Evolutionary conservation across 2,329 filamentous ascomycete species (phyloP), one percentile per base, ranked within the genome.

Genomic region (Beauveria asiatica): DNA sequence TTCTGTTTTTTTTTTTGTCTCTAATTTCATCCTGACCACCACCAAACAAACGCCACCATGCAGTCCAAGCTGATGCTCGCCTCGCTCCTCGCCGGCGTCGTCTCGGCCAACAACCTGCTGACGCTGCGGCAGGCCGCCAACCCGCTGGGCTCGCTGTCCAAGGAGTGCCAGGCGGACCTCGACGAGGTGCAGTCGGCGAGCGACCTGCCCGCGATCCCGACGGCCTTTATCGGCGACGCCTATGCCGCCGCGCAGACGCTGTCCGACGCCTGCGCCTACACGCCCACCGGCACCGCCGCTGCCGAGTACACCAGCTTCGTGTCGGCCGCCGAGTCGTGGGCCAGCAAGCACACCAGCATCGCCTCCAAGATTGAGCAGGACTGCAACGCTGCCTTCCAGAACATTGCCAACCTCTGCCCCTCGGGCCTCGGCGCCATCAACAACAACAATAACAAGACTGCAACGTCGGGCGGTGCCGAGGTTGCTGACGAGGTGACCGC

Each of bases 401-500:
- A 52, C 41, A 45, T 60, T 39, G 30, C 49, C 44, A 25, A 49
- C 30, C 42, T 52, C n/a, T 61, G 46, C 59, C 41, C 53, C n/a
- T 25, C n/a, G 25, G 30, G 48, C 30, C 3, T 10, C 16, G 25
- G 23, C 21, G 21, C 4, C 30, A 13, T 11, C 19, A 39, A 9
- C 16, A 23, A 16, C 39, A 44, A 21, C 19, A 39, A 9, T 9
- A 23, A 16, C 39, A 45, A 21, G 21, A 37, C 37, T 9, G 42
- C 52, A 11, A 53, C 52, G n/a, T 17, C 51, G 5, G 10, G 33
- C 39, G 17, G 13, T 21, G 21, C 17, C 39, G n/a, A 25, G 37
- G 17, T n/a, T 5, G 23, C 30, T 0, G 27, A 75, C 79, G 60
- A 66, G 81, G 60, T 75, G 72, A 62, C 19, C 6, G 17, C 50